These are phyloP conservation scores for Solanum rostratum DNA, from an alignment of 257 asterid species.

Conservation along the genomic window DNA sequence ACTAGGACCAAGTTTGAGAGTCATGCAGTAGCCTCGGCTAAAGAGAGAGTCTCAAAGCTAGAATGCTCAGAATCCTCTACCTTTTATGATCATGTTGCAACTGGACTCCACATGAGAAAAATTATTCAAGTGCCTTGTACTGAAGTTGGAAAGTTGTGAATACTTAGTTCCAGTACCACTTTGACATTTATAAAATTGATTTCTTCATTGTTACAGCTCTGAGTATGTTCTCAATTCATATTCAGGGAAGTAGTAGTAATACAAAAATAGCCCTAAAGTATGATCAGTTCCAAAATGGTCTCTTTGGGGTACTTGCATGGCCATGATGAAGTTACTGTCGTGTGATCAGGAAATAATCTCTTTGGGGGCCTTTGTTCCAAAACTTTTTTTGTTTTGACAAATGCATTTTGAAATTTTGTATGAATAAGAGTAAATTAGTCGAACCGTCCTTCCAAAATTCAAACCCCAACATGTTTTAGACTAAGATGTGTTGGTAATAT, in stretches of 20 bases:
- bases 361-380: no score
- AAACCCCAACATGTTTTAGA: no score
- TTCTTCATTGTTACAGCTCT: neutral
- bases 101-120: neutral
- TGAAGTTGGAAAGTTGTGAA: neutral
- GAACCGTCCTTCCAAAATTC: no score
- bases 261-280: neutral
- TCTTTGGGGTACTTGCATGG: neutral
- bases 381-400: no score
- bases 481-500: no score
- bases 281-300: neutral
- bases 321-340: no score
- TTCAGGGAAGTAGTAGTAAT: neutral
- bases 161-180: neutral
- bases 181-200: neutral
- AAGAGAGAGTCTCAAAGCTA: slow-evolving; percentile 15
- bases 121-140: neutral
- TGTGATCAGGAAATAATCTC: no score
- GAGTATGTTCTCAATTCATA: neutral
- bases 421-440: no score
- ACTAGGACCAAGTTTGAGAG: slow-evolving; percentile 16
- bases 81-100: neutral
- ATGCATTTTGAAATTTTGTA: no score
- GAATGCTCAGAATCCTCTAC: neutral
- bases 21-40: slow-evolving; percentile 12